Evolutionary conservation across 176 grass and related monocot genomes (phyloP).

Genomic region (Chrysopogon serrulatus): DNA sequence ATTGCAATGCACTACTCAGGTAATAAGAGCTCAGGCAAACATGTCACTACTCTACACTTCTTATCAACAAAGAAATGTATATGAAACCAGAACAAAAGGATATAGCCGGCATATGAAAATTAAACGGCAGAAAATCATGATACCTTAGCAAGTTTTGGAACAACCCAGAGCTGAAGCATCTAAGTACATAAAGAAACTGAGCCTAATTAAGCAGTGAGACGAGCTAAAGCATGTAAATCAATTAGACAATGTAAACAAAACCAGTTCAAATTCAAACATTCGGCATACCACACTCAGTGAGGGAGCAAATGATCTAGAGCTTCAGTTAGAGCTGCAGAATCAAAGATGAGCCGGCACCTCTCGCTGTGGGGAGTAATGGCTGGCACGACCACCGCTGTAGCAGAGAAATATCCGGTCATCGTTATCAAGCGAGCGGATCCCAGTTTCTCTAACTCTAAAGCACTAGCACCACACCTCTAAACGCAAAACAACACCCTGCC

Average conservation of each 20-base stretch:
- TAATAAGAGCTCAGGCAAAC: conserved; percentile 50
- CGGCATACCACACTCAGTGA: conserved; percentile 59
- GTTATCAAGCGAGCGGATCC: conserved; percentile 54
- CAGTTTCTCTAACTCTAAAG: conserved; percentile 48
- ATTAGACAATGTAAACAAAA: conserved; percentile 47
- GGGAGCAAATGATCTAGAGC: conserved; percentile 55
- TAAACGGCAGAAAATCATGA: conserved; percentile 42
- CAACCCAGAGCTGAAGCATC: conserved; percentile 59
- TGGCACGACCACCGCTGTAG: conserved; percentile 51
- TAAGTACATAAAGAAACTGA: conserved; percentile 55
- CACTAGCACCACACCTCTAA: conserved; percentile 12
- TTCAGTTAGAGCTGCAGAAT: conserved; percentile 50
- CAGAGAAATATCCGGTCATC: conserved; percentile 67
- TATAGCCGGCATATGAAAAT: conserved; percentile 28
- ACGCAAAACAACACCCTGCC: neutral
- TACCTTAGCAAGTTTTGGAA: conserved; percentile 55
- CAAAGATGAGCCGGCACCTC: conserved; percentile 51
- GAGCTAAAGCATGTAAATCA: conserved; percentile 42
- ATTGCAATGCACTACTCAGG: conserved; percentile 51
- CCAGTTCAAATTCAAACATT: conserved; percentile 55
- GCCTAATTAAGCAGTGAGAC: conserved; percentile 47
- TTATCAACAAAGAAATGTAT: conserved; percentile 16
- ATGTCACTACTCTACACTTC: conserved; percentile 43
- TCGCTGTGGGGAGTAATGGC: conserved; percentile 37
- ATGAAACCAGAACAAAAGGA: conserved; percentile 26